Evolutionary conservation across 2,329 filamentous ascomycete genomes (phyloP), one percentile per base, ranked within the genome.

Genomic region (Pseudocercospora fijiensis): DNA sequence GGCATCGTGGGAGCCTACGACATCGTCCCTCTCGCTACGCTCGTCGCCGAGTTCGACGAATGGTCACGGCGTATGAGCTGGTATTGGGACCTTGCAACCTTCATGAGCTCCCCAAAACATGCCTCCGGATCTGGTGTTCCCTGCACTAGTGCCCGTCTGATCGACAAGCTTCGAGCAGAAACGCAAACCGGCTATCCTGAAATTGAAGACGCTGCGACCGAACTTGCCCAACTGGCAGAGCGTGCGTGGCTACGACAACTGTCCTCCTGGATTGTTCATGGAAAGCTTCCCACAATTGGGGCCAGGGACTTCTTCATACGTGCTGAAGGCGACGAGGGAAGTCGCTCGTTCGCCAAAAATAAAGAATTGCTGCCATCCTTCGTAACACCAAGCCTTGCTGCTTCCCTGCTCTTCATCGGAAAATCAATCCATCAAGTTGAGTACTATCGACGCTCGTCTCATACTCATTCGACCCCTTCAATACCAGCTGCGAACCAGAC

Each of bases 181-280:
- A 82, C 92, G 60, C 90, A 92, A 75, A 98, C 94, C 6, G 95
- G 95, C 13, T 98, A 96, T 76, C 82, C 86, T 7, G 92, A 97
- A 72, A 87, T 99, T 61, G 91, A 94, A 74, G 85, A 87, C 63
- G 88, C 90, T 43, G 89, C 92, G 0, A 79, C 87, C 67, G 86
- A 88, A 63, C 80, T 98, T 37, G 84, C 91, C n/a, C 85, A 82
- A 13, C 82, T 91, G 22, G 93, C 92, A 0, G 94, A 99, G 78
- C 90, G 86, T 28, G 90, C 93, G 8, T 99, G 95, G 95, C 80
- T 98, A 73, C 90, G 92, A 76, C 92, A 96, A 74, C 83, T 96
- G 10, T 90, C 92, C 3, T 90, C 90, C 26, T 99, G 94, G 94
- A 84, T 98, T 8, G 78, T 98, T 13, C 96, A 96, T 75, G 95